Base-by-base conservation (phyloP, 1,139 yeast genomes). In the Eremothecium coryli region DNA sequence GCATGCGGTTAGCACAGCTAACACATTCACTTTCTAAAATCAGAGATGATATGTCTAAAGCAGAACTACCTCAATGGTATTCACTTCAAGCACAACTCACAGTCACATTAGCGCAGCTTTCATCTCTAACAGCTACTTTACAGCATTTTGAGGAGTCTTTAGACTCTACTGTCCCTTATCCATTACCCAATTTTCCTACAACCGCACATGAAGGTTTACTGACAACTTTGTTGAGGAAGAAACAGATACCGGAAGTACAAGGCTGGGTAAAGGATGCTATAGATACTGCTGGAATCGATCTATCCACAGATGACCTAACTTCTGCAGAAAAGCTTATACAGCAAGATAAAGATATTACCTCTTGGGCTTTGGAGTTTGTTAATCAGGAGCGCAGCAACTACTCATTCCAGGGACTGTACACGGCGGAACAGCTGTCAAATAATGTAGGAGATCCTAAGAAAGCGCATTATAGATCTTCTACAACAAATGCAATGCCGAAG, bases 161-260 rank as follows among this genome's bases (percentile, higher is more conserved):
- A 17, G 69, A 69, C 31, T 62, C 71, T 10, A 76, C 94, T 1
- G 85, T 82, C 33, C 88, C 77, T 3, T 88, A 75, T 50, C 97
- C 97, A 1, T 62, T 84, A 30, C 82, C 90, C 0, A 69, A 69
- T 18, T 90, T 88, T 53, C 96, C 96, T 3, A 74, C 93, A 0
- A 71, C 84, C 1, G 81, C 82, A 28, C 90, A 84, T 42, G 88
- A 82, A 50, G 84, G 84, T 2, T 64, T 88, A 32, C 63, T 88
- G 37, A 81, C 93, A 1, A 85, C 96, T 0, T 64, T 90, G 42
- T 61, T 90, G 41, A 68, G 97, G 38, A 90, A 86, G 56, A 88
- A 88, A 54, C 78, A 82, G 32, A 64, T 82, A 10, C 97, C 97
- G 0, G 96, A 86, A 46, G 94, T 88, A 1, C 85, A 78, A 37